These are phyloP conservation scores for Solanum corneliomulleri DNA, from an alignment of 257 asterid genomes.

Conservation along the genomic window DNA sequence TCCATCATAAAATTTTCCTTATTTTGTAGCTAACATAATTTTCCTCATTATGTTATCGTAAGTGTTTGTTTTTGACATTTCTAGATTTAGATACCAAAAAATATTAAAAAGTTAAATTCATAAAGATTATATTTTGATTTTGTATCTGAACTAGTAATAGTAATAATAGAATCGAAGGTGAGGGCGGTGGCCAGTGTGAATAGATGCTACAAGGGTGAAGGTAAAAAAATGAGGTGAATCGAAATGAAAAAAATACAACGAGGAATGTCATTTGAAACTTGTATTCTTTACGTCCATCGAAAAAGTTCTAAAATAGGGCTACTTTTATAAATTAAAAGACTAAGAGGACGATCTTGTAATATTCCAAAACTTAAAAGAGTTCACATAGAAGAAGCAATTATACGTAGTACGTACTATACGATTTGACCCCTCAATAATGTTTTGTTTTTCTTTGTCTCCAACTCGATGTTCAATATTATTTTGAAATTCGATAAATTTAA, in stretches of 20 bases:
- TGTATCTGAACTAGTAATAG: no score
- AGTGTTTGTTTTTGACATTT: neutral
- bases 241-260: rapidly evolving
- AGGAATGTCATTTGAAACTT: neutral
- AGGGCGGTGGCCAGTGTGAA: neutral
- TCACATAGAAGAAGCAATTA: neutral
- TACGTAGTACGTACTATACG: neutral
- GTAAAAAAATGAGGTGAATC: neutral
- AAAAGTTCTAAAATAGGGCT: neutral
- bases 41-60: neutral
- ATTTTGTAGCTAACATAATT: neutral
- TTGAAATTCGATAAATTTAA: rapidly evolving
- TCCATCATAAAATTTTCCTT: neutral
- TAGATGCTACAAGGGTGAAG: neutral
- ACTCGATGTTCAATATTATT: neutral
- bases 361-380: neutral
- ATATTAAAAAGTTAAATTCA: neutral
- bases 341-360: neutral
- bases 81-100: neutral
- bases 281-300: neutral
- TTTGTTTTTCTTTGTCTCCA: neutral
- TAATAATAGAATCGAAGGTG: no score
- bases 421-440: neutral
- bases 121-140: neutral
- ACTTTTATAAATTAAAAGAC: neutral